Conservation (phyloP, 2,329 filamentous ascomycete species). For the Aspergillus fructus region DNA sequence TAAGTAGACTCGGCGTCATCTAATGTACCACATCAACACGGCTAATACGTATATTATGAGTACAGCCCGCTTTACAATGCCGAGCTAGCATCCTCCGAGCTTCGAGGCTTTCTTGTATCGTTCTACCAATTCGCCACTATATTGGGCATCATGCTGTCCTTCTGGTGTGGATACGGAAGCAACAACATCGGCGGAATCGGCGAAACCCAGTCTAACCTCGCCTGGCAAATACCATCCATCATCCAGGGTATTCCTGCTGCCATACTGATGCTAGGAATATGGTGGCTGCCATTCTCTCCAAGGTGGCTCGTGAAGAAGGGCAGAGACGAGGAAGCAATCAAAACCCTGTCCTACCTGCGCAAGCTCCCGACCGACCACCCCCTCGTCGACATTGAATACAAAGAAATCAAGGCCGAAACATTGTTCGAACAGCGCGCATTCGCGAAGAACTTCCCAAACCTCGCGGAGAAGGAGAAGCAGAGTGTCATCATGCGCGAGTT, state of each 20-base stretch:
- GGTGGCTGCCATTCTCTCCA: slow-evolving; percentile 56
- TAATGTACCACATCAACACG: no score
- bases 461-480: slow-evolving; percentile 32
- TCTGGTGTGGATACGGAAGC: slow-evolving; percentile 42
- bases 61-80: slow-evolving; percentile 46
- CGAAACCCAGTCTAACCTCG: slow-evolving; percentile 35
- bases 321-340: slow-evolving; percentile 45
- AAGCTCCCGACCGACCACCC: slow-evolving; percentile 35
- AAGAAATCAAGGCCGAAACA: slow-evolving; percentile 49
- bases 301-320: slow-evolving; percentile 52
- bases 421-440: slow-evolving; percentile 46
- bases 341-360: slow-evolving; percentile 27
- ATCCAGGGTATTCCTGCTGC: slow-evolving; percentile 45
- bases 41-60: no score
- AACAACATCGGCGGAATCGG: slow-evolving; percentile 40
- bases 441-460: slow-evolving; percentile 46
- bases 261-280: slow-evolving; percentile 35
- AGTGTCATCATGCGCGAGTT: slow-evolving; percentile 48
- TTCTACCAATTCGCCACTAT: slow-evolving; percentile 37
- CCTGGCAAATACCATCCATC: slow-evolving; percentile 48
- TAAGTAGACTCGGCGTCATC: not conserved
- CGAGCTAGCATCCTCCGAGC: slow-evolving; percentile 43
- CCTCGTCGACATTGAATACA: slow-evolving; percentile 45
- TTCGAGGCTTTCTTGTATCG: slow-evolving; percentile 34
- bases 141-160: slow-evolving; percentile 37